Evolutionary conservation across 106 monocot genomes (phyloP).

Genomic region (Allium sativum): DNA sequence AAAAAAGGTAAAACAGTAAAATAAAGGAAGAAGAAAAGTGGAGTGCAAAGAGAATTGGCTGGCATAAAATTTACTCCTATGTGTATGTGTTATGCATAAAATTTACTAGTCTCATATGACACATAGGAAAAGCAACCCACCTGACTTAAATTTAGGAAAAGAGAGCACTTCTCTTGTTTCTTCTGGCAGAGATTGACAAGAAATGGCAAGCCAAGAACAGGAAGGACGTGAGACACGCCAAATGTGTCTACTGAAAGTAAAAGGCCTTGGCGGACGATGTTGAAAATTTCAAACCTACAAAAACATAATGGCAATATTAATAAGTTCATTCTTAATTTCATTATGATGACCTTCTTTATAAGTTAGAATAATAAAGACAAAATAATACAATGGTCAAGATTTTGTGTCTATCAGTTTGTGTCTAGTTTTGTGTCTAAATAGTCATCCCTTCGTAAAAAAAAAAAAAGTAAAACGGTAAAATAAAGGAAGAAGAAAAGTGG

Average conservation of each 20-base stretch:
- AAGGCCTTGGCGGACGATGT: conserved; percentile 70
- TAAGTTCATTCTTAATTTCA: too few species aligned
- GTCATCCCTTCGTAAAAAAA: too few species aligned
- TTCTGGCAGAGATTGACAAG: conserved; percentile 24
- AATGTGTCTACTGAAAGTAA: conserved; percentile 85
- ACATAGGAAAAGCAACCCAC: conserved; percentile 8
- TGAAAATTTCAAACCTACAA: conserved; percentile 84
- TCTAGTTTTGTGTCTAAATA: too few species aligned
- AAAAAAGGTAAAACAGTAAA: too few species aligned
- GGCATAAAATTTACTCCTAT: too few species aligned
- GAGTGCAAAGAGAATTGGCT: too few species aligned
- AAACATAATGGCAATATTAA: background rate
- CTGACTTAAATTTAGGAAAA: conserved; percentile 29
- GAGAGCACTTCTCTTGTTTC: conserved; percentile 1
- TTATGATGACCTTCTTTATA: too few species aligned
- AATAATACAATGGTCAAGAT: background rate
- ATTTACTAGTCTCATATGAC: background rate
- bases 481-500: too few species aligned
- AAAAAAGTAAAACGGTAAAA: too few species aligned
- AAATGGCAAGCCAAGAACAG: conserved; percentile 74
- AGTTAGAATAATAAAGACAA: too few species aligned
- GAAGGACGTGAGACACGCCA: conserved; percentile 78
- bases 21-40: too few species aligned
- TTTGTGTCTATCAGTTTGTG: too few species aligned
- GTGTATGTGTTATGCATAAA: background rate